Evolutionary conservation across 495 filamentous ascomycete species (phyloP).

Genomic region (Penicillium cinerascens): DNA sequence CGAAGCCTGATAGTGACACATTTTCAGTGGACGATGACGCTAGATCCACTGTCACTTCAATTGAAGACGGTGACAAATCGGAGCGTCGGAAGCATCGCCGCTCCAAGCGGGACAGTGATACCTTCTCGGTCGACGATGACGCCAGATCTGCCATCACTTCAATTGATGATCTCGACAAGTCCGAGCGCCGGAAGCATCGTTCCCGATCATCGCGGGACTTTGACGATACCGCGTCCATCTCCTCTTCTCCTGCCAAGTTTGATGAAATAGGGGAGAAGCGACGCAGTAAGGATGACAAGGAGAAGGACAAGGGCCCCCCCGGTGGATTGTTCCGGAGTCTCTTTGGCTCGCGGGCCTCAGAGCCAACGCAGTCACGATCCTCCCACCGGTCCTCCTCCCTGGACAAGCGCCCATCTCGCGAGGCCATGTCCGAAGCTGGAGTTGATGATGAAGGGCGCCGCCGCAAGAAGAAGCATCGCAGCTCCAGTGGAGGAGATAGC

Average conservation of each 20-base stretch:
- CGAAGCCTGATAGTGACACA: conserved; percentile 18
- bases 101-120: conserved; percentile 30
- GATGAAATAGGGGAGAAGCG: conserved; percentile 30
- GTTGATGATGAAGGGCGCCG: conserved; percentile 39
- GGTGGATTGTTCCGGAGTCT: conserved; percentile 36
- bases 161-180: conserved; percentile 14
- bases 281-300: conserved; percentile 30
- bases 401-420: conserved; percentile 34
- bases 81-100: conserved; percentile 24
- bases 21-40: conserved; percentile 15
- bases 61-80: conserved; percentile 14
- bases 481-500: conserved; percentile 32
- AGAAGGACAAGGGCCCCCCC: conserved; percentile 26
- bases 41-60: conserved; percentile 4
- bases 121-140: conserved; percentile 14
- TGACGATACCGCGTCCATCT: conserved; percentile 34
- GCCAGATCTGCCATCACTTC: conserved; percentile 20
- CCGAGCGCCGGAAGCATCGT: conserved; percentile 19
- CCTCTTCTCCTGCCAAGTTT: conserved; percentile 32
- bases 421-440: conserved; percentile 38
- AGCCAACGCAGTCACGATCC: conserved; percentile 30
- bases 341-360: conserved; percentile 38
- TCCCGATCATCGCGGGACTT: conserved; percentile 19
- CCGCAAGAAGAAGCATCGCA: conserved; percentile 42
- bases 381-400: conserved; percentile 30